Percentiles rank a stretch among this genome's conserved stretches.
These are phyloP conservation scores for Biscogniauxia marginata DNA, from an alignment of 2,329 filamentous ascomycete genomes.

Conservation along the genomic window DNA sequence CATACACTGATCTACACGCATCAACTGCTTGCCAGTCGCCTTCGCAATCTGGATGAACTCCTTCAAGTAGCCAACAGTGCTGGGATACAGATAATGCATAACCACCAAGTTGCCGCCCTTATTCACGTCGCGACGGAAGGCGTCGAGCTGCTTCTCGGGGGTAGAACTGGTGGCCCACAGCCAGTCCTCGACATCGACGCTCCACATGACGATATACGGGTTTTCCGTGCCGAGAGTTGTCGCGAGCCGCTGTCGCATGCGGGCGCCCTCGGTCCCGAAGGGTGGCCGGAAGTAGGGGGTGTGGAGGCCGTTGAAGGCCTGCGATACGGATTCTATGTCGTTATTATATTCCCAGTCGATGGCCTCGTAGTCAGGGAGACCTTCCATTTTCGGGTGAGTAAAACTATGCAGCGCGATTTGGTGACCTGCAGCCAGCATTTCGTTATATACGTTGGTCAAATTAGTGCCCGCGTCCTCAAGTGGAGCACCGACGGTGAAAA, in stretches of 20 bases:
- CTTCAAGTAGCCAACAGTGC: conserved; percentile 61
- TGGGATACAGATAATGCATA: conserved; percentile 66
- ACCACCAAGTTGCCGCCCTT: conserved; percentile 65
- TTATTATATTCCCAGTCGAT: conserved; percentile 64
- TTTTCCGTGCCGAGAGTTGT: conserved; percentile 43
- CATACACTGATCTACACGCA: conserved; percentile 67
- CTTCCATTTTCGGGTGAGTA: conserved; percentile 66
- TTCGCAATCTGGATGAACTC: conserved; percentile 66
- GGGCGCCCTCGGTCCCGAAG: conserved; percentile 66
- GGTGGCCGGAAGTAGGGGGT: conserved; percentile 65
- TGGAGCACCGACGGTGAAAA: conserved; percentile 67
- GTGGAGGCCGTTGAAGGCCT: conserved; percentile 36
- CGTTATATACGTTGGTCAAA: conserved; percentile 61
- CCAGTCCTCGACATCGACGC: conserved; percentile 71
- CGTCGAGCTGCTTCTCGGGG: conserved; percentile 64
- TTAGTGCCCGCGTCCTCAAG: conserved; percentile 59
- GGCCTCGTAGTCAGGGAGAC: conserved; percentile 47
- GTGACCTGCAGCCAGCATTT: conserved; percentile 62
- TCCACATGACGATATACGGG: conserved; percentile 65
- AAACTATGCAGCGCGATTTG: conserved; percentile 68
- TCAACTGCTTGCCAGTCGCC: conserved; percentile 61
- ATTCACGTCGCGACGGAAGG: conserved; percentile 61
- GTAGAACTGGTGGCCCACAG: conserved; percentile 61
- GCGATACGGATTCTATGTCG: conserved; percentile 49
- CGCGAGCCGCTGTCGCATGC: conserved; percentile 63